Percentiles rank a stretch among this genome's conserved stretches.
Evolutionary conservation across 176 grass and related monocot species (phyloP).

Genomic region (Lolium perenne): DNA sequence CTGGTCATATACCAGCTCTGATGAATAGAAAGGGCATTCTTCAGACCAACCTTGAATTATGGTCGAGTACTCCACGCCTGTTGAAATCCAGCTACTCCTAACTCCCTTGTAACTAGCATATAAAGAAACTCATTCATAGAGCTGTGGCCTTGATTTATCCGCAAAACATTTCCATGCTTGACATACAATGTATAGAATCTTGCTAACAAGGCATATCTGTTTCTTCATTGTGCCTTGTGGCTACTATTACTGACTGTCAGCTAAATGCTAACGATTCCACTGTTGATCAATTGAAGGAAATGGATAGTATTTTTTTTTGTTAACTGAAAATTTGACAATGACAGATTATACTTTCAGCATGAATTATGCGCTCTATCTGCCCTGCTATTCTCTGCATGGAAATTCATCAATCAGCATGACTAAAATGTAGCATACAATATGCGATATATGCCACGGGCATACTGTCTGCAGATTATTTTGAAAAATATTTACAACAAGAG

Average conservation of each 20-base stretch:
- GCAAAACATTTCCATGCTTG: slow-evolving; percentile 40
- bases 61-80: slow-evolving; percentile 36
- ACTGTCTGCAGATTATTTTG: not conserved
- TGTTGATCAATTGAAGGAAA: slow-evolving; percentile 10
- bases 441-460: too few relatives aligned
- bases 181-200: slow-evolving; percentile 48
- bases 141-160: slow-evolving; percentile 45
- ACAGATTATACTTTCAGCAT: not conserved
- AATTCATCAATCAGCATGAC: not conserved
- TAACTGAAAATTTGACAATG: not conserved
- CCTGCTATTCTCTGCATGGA: not conserved
- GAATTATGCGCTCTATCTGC: not conserved
- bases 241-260: not conserved
- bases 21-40: slow-evolving; percentile 30
- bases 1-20: slow-evolving; percentile 50
- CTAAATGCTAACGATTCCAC: not conserved
- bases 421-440: too few relatives aligned
- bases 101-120: slow-evolving; percentile 56
- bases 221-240: not conserved
- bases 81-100: slow-evolving; percentile 44
- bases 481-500: not conserved
- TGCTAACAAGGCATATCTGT: slow-evolving; percentile 37
- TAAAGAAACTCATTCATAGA: slow-evolving; percentile 48
- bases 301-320: not conserved
- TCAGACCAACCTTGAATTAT: slow-evolving; percentile 33